A percentile compares a stretch with the other conserved stretches of the same genome.
These are phyloP conservation scores for Isatis lusitanica DNA, from an alignment of 441 rosid species.

Conservation along the genomic window DNA sequence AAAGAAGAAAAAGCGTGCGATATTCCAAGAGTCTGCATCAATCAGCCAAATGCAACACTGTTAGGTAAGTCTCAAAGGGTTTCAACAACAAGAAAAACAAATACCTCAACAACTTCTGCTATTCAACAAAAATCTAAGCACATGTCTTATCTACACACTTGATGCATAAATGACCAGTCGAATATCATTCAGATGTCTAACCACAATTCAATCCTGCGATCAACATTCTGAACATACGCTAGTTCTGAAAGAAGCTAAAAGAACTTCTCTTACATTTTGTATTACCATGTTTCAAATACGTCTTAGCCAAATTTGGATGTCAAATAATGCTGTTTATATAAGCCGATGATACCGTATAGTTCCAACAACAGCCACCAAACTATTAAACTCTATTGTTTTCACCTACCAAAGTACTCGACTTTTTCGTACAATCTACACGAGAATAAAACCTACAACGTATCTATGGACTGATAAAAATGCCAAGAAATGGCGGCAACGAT, in stretches of 20 bases:
- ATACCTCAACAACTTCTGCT: neutral
- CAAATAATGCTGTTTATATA: neutral
- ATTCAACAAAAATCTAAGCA: neutral
- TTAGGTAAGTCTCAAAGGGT: slow-evolving; percentile 24
- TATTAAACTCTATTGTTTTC: neutral
- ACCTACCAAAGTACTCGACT: neutral
- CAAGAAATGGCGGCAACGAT: neutral
- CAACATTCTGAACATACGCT: neutral
- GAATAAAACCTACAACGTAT: neutral
- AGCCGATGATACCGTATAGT: too few species aligned
- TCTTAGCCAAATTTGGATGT: neutral
- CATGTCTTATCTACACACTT: neutral
- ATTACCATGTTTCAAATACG: neutral
- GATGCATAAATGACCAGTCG: neutral
- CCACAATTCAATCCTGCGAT: neutral
- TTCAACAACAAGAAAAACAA: neutral
- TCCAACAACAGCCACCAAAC: too few species aligned
- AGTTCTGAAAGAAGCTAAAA: neutral
- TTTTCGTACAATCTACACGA: too few species aligned
- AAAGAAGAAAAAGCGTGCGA: slow-evolving; percentile 94
- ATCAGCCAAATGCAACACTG: slow-evolving; percentile 28
- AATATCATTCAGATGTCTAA: neutral
- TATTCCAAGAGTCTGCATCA: slow-evolving; percentile 91
- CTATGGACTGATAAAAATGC: neutral
- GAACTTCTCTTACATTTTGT: neutral